These are phyloP conservation scores for Clonostachys solani DNA, from an alignment of 2,329 filamentous ascomycete genomes.

Conservation along the genomic window DNA sequence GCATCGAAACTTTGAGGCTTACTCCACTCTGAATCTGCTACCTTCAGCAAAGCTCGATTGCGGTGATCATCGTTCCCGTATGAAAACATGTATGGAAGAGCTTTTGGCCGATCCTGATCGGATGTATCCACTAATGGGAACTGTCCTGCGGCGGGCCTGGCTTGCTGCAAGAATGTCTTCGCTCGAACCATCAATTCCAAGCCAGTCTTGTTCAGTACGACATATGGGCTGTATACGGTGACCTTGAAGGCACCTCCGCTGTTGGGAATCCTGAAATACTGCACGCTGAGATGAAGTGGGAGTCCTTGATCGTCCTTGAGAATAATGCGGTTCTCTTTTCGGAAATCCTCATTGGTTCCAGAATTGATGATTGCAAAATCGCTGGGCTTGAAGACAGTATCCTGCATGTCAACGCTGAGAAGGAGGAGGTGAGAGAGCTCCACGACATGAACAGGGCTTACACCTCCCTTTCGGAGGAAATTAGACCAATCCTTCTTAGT, in stretches of 20 bases:
- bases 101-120: constrained; percentile 59
- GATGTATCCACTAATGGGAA: constrained; percentile 48
- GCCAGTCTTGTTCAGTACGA: constrained; percentile 93
- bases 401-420: constrained; percentile 93
- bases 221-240: constrained; percentile 90
- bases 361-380: constrained; percentile 98
- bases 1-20: constrained; percentile 98
- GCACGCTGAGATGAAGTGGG: constrained; percentile 74
- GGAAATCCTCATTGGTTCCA: constrained; percentile 81
- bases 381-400: constrained; percentile 89
- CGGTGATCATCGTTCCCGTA: constrained; percentile 84
- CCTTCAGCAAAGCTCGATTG: constrained; percentile 83
- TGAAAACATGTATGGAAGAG: constrained; percentile 93
- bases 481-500: constrained; percentile 99
- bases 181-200: constrained; percentile 82
- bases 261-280: constrained; percentile 87
- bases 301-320: constrained; percentile 84
- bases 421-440: constrained; percentile 91
- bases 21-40: constrained; percentile 91
- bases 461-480: constrained; percentile 91
- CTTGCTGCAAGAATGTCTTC: constrained; percentile 82
- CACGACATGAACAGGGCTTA: constrained; percentile 95
- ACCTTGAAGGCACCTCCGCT: constrained; percentile 96
- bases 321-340: constrained; percentile 71
- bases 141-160: constrained; percentile 80